These are phyloP conservation scores for Stentor coeruleus DNA, from an alignment of 73 alveolate genomes.

Conservation along the genomic window DNA sequence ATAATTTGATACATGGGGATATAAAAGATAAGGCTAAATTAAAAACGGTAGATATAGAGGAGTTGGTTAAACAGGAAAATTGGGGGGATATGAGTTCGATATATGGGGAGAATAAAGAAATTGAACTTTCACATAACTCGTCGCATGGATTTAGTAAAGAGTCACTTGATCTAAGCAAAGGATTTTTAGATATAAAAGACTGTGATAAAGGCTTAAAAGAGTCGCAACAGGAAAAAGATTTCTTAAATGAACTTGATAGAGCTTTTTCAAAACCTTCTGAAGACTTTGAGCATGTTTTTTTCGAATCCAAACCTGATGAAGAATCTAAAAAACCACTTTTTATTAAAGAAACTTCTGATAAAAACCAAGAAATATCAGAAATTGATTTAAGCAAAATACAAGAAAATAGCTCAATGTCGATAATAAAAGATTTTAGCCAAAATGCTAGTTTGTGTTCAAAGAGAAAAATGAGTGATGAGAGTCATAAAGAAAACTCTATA, in stretches of 20 bases:
- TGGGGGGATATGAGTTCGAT: slow-evolving; percentile 5
- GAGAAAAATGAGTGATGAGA: background rate
- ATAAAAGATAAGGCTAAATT: background rate
- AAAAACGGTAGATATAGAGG: background rate
- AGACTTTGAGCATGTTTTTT: background rate
- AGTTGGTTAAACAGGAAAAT: background rate
- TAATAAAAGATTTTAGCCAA: background rate
- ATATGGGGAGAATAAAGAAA: background rate
- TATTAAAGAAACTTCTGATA: background rate
- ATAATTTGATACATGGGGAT: background rate
- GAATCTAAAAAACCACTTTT: background rate
- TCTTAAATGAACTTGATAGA: too few species aligned
- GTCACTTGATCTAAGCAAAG: background rate
- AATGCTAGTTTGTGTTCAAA: background rate
- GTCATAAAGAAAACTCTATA: background rate
- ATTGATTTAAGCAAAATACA: background rate
- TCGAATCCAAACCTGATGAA: background rate
- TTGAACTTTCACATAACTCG: background rate
- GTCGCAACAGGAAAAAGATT: background rate
- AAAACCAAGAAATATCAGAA: background rate
- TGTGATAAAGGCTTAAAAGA: background rate
- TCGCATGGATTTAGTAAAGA: background rate
- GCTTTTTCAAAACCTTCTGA: background rate
- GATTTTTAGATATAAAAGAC: background rate
- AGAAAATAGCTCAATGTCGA: background rate